Evolutionary conservation across 2,329 filamentous ascomycete genomes (phyloP), one percentile per base, ranked within the genome.

Genomic region (Xylaria sp.): DNA sequence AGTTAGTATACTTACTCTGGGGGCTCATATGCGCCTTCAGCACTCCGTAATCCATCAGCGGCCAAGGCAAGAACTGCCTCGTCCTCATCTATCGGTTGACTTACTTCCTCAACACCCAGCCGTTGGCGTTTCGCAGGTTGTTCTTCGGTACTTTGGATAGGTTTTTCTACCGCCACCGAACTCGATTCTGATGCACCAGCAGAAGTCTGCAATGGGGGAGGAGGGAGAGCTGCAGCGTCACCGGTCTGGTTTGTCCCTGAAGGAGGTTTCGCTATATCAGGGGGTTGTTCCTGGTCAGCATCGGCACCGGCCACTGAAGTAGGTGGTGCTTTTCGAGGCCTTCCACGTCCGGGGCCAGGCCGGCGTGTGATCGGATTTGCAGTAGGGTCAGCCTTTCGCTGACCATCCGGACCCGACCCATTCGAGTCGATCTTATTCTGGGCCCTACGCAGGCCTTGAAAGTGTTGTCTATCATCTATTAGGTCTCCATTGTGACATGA

Each of bases 361-460:
- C 85, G 80, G 15, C 85, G 79, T n/a, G 84, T 87, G 68, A 87
- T 87, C 53, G 85, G 85, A 60, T 87, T 87, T 65, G 77, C 56
- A 0, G 81, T 82, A 8, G 85, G 85, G 68, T 87, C 84, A 57
- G 76, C 42, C 61, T 76, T 80, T 43, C 77, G 74, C 21, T 78
- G 67, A 43, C 64, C 76, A 19, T 81, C 78, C 9, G 69, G 62
- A 25, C 65, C 47, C 21, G 71, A 59, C 8, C 78, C 76, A 61
- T 76, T 78, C 4, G 75, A 38, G 37, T 85, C 84, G 17, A 77
- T 72, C 70, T 86, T 87, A 67, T 83, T 81, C 69, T 86, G 83
- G 21, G 83, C 80, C 43, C 85, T 77, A 25, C 84, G 79, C 17
- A 88, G 79, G 28, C 84, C 84, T 70, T 87, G 85, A 60, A 87